Base-by-base conservation (phyloP, 192 early-diverging fungal genomes). In the Backusella circina region DNA sequence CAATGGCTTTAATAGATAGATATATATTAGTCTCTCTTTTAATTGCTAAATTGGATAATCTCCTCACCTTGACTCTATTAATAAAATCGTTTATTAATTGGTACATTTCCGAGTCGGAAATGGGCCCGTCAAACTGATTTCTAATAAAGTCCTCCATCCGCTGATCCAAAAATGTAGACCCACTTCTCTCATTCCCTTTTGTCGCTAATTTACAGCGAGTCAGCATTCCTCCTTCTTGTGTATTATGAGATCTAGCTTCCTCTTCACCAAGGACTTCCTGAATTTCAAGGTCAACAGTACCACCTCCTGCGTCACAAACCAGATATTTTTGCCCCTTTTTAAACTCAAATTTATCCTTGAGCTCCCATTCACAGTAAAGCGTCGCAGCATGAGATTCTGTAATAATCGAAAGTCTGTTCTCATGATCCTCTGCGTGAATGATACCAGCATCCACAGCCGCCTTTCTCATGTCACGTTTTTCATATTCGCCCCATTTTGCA, bases 231-330 rank as follows among this genome's bases (percentile, higher is more conserved):
- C 72, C 68, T 31, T 77, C 50, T 4, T 23, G 12, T 67, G 30
- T n/a, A 37, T 68, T 21, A 35, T 23, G 15, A 7, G 33, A 21
- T 16, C 67, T 38, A 37, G 36, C 9, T 38, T 38, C 35, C 9
- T 32, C n/a, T 35, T 35, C 33, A 38, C 33, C 67, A 68, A 37
- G 33, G 18, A 37, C 37, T 39, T 68, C 67, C 32, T 38, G 50
- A 1, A n/a, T 30, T 4, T 79, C 83, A 30, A 85, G 65, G 66
- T 85, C 79, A 51, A 85, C 82, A 23, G 84, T 85, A 33, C 82
- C 82, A 50, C 84, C 84, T 67, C 84, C 84, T 32, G 79, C 79
- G 64, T 85, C 84, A 44, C 81, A 83, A 30, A 85, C 76, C 79
- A 83, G 81, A 72, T 84, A 85, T 36, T 72, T 75, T 74, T 83